These are phyloP conservation scores for Yamadazyma tumulicola DNA, from an alignment of 805 yeast species.

Conservation along the genomic window DNA sequence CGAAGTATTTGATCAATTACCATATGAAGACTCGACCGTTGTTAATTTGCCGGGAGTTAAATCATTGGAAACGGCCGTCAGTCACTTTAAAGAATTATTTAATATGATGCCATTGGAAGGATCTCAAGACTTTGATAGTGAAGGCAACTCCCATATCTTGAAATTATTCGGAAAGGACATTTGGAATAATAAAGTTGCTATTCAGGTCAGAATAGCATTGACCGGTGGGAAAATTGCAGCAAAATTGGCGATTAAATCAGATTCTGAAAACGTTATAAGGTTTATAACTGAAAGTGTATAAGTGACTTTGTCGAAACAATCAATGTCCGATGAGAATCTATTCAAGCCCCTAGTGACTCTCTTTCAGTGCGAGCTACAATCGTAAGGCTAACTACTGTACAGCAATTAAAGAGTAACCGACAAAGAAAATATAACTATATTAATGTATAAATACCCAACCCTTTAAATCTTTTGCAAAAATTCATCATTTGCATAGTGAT, in stretches of 20 bases:
- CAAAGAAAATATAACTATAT: too few relatives aligned
- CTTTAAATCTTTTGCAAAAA: conserved; percentile 23
- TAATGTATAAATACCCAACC: conserved; percentile 1
- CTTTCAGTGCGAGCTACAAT: too few relatives aligned
- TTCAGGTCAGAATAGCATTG: conserved; percentile 45
- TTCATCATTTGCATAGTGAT: conserved; percentile 43
- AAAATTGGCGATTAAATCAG: conserved; percentile 48
- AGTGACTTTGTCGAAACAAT: too few relatives aligned
- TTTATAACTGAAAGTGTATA: conserved; percentile 46
- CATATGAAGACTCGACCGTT: conserved; percentile 58
- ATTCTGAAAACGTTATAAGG: conserved; percentile 48
- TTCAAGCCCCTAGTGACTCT: too few relatives aligned
- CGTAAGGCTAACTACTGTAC: too few relatives aligned
- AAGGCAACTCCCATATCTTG: conserved; percentile 63
- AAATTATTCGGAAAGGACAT: conserved; percentile 80
- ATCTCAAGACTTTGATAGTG: conserved; percentile 59
- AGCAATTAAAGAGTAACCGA: too few relatives aligned
- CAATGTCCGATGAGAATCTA: too few relatives aligned
- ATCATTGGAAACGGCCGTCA: conserved; percentile 41
- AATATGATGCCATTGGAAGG: conserved; percentile 64
- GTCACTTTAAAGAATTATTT: conserved; percentile 48
- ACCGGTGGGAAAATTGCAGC: conserved; percentile 59
- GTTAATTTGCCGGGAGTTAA: conserved; percentile 53
- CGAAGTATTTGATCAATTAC: conserved; percentile 68
- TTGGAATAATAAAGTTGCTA: conserved; percentile 55